Conservation (phyloP, 257 asterid species). For the Capsicum baccatum region DNA sequence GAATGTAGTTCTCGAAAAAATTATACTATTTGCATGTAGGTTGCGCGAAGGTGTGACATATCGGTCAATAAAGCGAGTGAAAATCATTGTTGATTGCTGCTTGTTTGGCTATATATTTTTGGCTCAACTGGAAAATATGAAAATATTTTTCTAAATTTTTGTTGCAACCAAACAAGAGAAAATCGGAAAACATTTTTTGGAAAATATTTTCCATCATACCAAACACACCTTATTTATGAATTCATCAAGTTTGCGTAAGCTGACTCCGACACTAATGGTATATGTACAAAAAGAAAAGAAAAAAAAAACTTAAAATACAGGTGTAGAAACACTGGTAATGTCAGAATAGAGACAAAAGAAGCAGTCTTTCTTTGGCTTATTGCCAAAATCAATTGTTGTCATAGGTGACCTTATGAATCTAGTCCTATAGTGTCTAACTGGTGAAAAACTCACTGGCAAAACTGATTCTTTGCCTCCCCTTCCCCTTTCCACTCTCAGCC, state of each 20-base stretch:
- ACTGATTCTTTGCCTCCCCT: background rate
- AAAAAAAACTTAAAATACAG: background rate
- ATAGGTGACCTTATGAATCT: background rate
- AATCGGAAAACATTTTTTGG: too few species aligned
- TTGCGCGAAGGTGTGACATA: background rate
- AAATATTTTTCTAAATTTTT: too few species aligned
- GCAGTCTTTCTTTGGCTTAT: background rate
- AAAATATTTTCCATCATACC: too few species aligned
- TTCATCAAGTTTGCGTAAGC: background rate
- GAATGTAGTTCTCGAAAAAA: too few species aligned
- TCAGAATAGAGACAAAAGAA: constrained; percentile 12
- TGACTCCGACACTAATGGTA: background rate
- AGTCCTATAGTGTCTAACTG: background rate
- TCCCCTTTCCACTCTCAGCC: background rate
- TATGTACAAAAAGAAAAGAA: background rate
- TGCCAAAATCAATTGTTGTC: too few species aligned
- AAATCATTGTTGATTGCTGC: background rate
- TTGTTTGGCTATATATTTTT: background rate
- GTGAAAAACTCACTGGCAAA: constrained; percentile 12
- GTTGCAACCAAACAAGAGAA: too few species aligned
- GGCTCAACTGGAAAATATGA: background rate
- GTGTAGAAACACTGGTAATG: background rate
- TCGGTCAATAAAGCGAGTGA: background rate
- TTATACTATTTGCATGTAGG: background rate
- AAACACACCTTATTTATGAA: too few species aligned